Base-by-base conservation (phyloP, 192 early-diverging fungal genomes). In the Coemansia sp. region DNA sequence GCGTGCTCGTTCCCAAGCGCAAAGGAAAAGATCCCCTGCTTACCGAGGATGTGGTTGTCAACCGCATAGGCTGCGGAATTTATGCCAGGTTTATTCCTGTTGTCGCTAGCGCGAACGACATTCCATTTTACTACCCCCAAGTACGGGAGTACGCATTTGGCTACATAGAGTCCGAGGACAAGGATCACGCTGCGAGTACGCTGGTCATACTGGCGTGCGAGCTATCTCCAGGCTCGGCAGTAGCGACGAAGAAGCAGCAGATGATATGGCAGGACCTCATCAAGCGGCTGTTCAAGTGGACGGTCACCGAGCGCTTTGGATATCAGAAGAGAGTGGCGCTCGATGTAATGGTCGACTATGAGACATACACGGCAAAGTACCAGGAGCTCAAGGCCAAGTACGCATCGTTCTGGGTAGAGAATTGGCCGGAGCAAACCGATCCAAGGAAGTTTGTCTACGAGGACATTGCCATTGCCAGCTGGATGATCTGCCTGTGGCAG, bases 401-500 rank as follows among this genome's bases (percentile, higher is more conserved):
- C 69, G 89, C 87, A 6, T 66, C 79, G 19, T 66, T 81, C 62
- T 88, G 89, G 85, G 88, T 95, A 6, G 73, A 81, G 54, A 84
- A 82, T 36, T 95, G 94, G 94, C 83, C 91, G 0, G 93, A 94
- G 68, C 88, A 89, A 72, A 94, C 93, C 1, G 93, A 95, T 68
- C 88, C 93, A 3, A 74, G 72, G 44, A 95, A 95, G 64, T 92
- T 90, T 83, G 91, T 95, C 8, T 93, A 86, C 74, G 94, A 95
- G 77, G 94, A 95, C 64, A 88, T 95, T 72, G 90, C 88, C 3
- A 94, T 95, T 66, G 92, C 93, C 27, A 89, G 88, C 50, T 95
- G 88, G 86, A 70, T 95, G 41, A 87, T 93, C 14, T 88, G 87
- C 35, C 74, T 95, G 56, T 95, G 92, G 92, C 64, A 89, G 45